Conservation (phyloP, 345 rosid genomes). For the Syzygium grande region DNA sequence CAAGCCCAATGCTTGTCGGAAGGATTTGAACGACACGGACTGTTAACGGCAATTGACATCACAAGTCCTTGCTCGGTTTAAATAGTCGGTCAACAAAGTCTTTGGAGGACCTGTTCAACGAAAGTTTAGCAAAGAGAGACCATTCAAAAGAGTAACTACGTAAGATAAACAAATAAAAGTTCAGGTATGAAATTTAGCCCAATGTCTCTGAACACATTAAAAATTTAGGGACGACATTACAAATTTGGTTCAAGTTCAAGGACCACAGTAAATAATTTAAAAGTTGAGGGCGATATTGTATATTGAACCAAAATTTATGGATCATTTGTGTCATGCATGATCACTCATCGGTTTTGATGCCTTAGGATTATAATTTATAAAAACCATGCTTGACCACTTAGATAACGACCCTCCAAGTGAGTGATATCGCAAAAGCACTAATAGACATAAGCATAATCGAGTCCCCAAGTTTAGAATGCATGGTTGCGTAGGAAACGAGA, state of each 20-base stretch:
- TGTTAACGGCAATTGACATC: not conserved
- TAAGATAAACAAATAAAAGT: not conserved
- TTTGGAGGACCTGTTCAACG: not conserved
- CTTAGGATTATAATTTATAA: too few species aligned
- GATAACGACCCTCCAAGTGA: too few species aligned
- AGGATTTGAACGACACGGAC: not conserved
- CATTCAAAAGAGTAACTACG: not conserved
- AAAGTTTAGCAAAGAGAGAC: not conserved
- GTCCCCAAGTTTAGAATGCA: too few species aligned
- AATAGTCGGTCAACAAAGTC: not conserved
- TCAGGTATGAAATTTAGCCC: not conserved
- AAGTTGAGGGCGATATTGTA: accelerated
- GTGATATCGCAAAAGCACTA: too few species aligned
- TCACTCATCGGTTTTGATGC: too few species aligned
- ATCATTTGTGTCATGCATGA: not conserved
- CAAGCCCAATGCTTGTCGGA: not conserved
- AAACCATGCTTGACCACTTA: too few species aligned
- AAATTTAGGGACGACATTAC: accelerated
- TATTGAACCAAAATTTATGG: not conserved
- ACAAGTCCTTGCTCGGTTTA: not conserved
- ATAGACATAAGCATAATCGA: too few species aligned
- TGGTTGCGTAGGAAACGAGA: too few species aligned
- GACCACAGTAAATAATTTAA: too few species aligned
- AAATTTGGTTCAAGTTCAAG: too few species aligned
- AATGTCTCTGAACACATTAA: not conserved